Conservation (phyloP, 1,139 yeast species). For the Yamadazyma trypodendri region DNA sequence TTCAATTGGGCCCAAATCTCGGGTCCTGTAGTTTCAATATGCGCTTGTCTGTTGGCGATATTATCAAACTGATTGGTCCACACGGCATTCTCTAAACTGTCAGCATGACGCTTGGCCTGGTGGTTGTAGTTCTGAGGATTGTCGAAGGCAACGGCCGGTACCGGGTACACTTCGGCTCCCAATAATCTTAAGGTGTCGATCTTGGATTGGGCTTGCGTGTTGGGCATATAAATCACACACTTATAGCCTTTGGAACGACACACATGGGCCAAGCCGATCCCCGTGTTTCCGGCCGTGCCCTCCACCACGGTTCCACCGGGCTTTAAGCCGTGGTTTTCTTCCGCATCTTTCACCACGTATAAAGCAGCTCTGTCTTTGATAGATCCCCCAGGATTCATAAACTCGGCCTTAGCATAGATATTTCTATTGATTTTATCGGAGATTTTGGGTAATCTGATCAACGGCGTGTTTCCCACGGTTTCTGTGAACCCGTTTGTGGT, state of each 20-base stretch:
- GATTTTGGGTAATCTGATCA: conserved; percentile 62
- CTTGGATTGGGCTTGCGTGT: conserved; percentile 78
- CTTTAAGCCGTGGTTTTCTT: conserved; percentile 58
- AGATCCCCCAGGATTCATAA: conserved; percentile 93
- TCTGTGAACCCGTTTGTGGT: conserved; percentile 66
- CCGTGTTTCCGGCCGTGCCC: conserved; percentile 69
- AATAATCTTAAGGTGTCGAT: conserved; percentile 68
- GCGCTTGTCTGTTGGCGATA: conserved; percentile 83
- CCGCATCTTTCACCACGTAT: conserved; percentile 77
- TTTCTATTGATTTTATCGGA: conserved; percentile 68
- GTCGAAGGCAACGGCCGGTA: conserved; percentile 82
- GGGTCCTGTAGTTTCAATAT: conserved; percentile 89
- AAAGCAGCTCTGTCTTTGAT: conserved; percentile 91
- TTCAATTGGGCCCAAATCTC: conserved; percentile 84
- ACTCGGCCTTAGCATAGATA: conserved; percentile 86
- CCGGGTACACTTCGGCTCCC: conserved; percentile 87
- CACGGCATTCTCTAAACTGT: conserved; percentile 67
- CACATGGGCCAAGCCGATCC: conserved; percentile 87
- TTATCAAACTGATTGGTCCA: conserved; percentile 95
- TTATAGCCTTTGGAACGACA: conserved; percentile 82
- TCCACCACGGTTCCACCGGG: conserved; percentile 64
- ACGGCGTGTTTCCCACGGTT: conserved; percentile 88
- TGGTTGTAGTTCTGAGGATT: conserved; percentile 84
- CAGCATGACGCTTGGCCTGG: conserved; percentile 84
- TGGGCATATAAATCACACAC: conserved; percentile 86